Evolutionary conservation across 306 rosid species (phyloP).

Genomic region (Vigna reflexopilosa): DNA sequence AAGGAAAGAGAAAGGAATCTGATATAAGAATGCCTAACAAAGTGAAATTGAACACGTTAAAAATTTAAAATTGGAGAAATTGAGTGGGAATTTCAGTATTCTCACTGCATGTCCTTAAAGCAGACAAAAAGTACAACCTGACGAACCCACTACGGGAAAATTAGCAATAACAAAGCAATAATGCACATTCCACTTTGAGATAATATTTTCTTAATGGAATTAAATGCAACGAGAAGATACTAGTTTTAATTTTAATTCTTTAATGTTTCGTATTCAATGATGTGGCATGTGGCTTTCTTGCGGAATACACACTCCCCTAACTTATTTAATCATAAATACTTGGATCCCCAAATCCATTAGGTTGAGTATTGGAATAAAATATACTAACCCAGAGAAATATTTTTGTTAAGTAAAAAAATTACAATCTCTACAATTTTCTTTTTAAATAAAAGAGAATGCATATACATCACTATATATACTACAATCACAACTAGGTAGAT

Average conservation of each 20-base stretch:
- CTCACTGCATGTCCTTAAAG: not conserved
- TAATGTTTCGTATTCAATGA: constrained; percentile 10
- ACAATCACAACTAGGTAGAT: no score
- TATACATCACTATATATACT: no score
- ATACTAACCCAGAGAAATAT: no score
- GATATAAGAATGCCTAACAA: constrained; percentile 8
- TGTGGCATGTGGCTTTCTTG: constrained; percentile 45
- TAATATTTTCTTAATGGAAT: not conserved
- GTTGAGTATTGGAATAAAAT: no score
- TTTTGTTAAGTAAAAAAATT: no score
- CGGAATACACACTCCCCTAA: constrained; percentile 44
- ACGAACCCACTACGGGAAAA: constrained; percentile 17
- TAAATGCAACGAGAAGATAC: not conserved
- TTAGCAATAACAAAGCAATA: constrained; percentile 18
- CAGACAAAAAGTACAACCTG: constrained; percentile 32
- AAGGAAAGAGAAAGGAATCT: constrained; percentile 9
- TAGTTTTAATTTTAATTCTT: no score
- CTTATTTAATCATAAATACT: constrained; percentile 2
- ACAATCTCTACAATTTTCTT: no score
- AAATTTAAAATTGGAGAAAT: constrained; percentile 10
- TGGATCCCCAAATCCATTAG: not conserved
- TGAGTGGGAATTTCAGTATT: not conserved
- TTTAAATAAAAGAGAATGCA: no score
- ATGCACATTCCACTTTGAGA: constrained; percentile 24
- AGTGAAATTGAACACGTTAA: not conserved